Conservation (phyloP, 805 yeast genomes). For the Ogataea methanolica region DNA sequence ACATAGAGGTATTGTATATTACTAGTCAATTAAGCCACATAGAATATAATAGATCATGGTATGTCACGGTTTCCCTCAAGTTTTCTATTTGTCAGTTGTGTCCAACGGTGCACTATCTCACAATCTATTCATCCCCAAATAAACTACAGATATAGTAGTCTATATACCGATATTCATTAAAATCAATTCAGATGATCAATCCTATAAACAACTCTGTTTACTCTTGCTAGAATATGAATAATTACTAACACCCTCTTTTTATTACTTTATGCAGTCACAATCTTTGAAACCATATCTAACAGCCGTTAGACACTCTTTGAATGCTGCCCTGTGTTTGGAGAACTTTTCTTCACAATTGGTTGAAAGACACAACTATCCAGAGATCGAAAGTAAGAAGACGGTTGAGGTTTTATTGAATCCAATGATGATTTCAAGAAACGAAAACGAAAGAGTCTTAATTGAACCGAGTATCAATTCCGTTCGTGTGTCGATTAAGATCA, state of each 20-base stretch:
- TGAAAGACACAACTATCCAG: conserved; percentile 97
- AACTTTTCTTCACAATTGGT: conserved; percentile 93
- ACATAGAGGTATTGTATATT: no score
- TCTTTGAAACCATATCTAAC: conserved; percentile 91
- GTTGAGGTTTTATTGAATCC: conserved; percentile 85
- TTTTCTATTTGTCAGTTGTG: no score
- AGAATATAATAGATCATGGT: no score
- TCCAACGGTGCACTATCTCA: no score
- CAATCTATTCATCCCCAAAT: no score
- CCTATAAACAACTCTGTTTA: background rate
- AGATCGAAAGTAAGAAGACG: conserved; percentile 81
- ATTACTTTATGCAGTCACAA: conserved; percentile 62
- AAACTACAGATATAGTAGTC: background rate
- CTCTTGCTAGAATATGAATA: background rate
- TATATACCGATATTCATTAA: background rate
- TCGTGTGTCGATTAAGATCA: conserved; percentile 85
- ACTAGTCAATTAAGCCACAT: no score
- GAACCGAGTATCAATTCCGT: conserved; percentile 93
- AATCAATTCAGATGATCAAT: no score
- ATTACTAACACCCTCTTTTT: conserved; percentile 2
- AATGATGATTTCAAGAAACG: conserved; percentile 87
- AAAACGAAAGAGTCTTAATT: conserved; percentile 85
- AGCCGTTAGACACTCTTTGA: conserved; percentile 88
- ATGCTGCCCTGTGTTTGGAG: conserved; percentile 89
- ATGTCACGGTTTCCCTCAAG: no score